These are phyloP conservation scores for Selaginella moellendorffii DNA, from an alignment of 75 land plant genomes.

Conservation along the genomic window DNA sequence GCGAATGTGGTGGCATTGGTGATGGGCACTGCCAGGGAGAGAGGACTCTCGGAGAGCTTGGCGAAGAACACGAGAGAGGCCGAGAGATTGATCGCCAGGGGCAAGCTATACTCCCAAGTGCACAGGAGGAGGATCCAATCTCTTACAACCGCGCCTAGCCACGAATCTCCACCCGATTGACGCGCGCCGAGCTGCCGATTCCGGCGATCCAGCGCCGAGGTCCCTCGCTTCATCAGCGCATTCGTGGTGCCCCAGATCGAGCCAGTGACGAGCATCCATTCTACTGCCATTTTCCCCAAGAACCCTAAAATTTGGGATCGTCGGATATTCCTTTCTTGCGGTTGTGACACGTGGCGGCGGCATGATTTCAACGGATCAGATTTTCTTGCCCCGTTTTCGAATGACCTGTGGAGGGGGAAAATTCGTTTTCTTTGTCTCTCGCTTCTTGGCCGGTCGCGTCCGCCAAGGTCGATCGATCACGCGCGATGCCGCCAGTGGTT, in stretches of 20 bases:
- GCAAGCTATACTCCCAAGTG: conserved; percentile 80
- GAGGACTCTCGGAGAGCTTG: conserved; percentile 45
- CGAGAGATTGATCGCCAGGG: conserved; percentile 63
- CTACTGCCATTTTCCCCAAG: too few species aligned
- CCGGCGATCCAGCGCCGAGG: conserved; percentile 38
- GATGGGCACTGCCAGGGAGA: conserved; percentile 89
- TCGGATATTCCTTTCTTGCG: too few species aligned
- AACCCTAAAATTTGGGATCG: too few species aligned
- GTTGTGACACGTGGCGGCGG: too few species aligned
- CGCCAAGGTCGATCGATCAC: too few species aligned
- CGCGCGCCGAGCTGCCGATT: background rate
- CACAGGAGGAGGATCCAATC: conserved; percentile 54
- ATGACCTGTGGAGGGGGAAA: too few species aligned
- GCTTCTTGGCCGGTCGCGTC: too few species aligned
- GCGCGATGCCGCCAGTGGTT: background rate
- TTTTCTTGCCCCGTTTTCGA: too few species aligned
- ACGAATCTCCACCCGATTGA: background rate
- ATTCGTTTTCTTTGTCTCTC: too few species aligned
- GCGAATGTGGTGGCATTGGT: conserved; percentile 92
- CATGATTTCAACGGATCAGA: too few species aligned
- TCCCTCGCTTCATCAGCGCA: conserved; percentile 82
- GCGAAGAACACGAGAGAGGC: conserved; percentile 75
- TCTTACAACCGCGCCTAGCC: conserved; percentile 4
- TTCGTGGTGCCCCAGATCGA: conserved; percentile 92
- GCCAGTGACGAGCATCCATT: conserved; percentile 53